Evolutionary conservation across 768 basidiomycete genomes (phyloP), one percentile per base, ranked within the genome.

Genomic region (Pleurotus tuber-regium): DNA sequence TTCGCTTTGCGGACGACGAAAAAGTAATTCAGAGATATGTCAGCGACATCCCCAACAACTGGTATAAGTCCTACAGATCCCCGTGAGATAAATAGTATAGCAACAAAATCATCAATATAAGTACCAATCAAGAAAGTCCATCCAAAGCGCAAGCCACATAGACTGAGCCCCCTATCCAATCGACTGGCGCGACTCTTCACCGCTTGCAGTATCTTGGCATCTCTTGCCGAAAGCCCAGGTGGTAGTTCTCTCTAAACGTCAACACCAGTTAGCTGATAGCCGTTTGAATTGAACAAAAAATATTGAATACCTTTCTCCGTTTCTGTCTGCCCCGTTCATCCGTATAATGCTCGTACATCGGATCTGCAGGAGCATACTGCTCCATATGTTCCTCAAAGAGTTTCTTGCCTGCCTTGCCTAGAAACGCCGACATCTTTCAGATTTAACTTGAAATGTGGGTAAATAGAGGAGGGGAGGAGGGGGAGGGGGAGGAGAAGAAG

Each of bases 111-210:
- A n/a, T 19, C 10, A 12, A 10, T 6, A 14, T 14, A 11, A 4
- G 23, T 28, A 52, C 56, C 86, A 63, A 93, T 87, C 60, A 90
- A 65, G 68, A 92, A 88, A 1, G 90, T 82, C 86, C 87, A 94
- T 0, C 94, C 94, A 54, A 96, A 92, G 10, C 83, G 81, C 48
- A 95, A 63, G 8, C 94, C 92, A 54, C 84, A 87, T 1, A 96
- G 25, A 36, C 63, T 74, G 73, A 97, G 90, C 2, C 89, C 84
- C 66, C 91, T 93, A 70, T 97, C 94, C 50, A 97, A 84, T 63
- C 86, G 82, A 59, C 89, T 89, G 1, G 92, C 92, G 4, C 92
- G 76, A 28, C 77, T 75, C 61, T 89, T 82, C 26, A 97, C 83
- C 16, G 84, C 80, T 57, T 78, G 78, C 35, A 97, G 74, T 43